Evolutionary conservation across 2,329 filamentous ascomycete genomes (phyloP), one percentile per base, ranked within the genome.

Genomic region (Ambrosiella beaveri): DNA sequence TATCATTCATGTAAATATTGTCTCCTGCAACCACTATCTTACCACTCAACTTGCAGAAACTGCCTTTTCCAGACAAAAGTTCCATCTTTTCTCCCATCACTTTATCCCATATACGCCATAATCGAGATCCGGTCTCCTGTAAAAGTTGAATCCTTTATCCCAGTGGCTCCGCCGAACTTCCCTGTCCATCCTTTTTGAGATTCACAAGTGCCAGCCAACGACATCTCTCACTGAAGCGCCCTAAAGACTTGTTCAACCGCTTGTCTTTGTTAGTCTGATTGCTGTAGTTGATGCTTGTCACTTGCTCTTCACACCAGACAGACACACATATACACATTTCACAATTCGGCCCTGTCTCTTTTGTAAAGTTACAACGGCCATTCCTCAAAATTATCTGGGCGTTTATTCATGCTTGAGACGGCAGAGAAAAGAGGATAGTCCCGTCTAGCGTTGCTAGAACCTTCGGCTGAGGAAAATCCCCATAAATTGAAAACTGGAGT

Each of bases 371-470:
- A 27, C 27, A 27, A 27, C 27, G 27, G 27, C 5, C 27, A 27
- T 27, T 27, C 27, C 27, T 27, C 27, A 2, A 27, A 27, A 27
- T 27, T 27, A 27, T 47, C n/a, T 47, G 44, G 44, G 13, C 44
- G 7, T 17, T 8, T 15, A 17, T 13, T 15, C 44, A 17, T 51
- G 27, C 47, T 35, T 2, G 8, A 51, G 27, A 27, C n/a, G 35
- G 11, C 15, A 51, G 47, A 51, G 45, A 51, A 51, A 51, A 51
- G 47, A 47, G 44, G 44, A 47, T 47, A 47, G 44, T 47, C 44
- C n/a, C 44, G 44, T 51, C 35, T 51, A 51, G 47, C 35, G 17
- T 51, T 51, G 47, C 47, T 51, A 51, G 47, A 51, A 51, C 17
- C 47, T 51, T 51, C 47, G 17, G 47, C 35, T 51, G 19, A 36